Evolutionary conservation across 2,329 filamentous ascomycete species (phyloP), one percentile per base, ranked within the genome.

Genomic region (Lecanosticta acicola): DNA sequence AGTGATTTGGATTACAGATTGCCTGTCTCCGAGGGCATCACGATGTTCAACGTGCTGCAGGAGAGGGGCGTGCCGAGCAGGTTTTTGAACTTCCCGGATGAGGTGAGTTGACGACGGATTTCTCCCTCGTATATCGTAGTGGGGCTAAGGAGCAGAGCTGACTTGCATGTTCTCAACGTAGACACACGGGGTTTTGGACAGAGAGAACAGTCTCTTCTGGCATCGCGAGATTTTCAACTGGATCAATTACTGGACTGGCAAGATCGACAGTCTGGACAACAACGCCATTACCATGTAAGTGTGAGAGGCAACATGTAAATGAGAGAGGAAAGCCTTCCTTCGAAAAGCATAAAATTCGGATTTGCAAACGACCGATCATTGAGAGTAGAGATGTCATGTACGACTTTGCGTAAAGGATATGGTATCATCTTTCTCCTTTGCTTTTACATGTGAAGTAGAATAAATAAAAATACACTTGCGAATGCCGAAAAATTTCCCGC

Each of bases 21-120:
- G 4, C 54, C 56, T 5, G 44, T 57, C 21, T 53, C 50, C 35
- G 52, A 58, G 42, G 56, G 56, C 16, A 38, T 57, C 19, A 44
- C 52, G 9, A 51, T 58, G 50, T 57, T 57, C 45, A 58, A 55
- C 40, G 54, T 42, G 9, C 44, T 58, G 24, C 56, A 58, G 49
- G 41, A 43, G 2, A 16, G 49, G 2, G 54, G 56, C 29, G 52
- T 58, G 7, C 50, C 54, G 4, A 53, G 46, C 13, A 46, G 56
- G 14, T 58, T 57, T 29, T 48, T 57, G 36, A 50, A 35, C 41
- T 53, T 50, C n/a, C 49, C 51, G 1, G 54, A 51, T 34, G 49
- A 51, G 38, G 35, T 37, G 35, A 37, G 35, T 37, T 7, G 16
- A n/a, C n/a, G 26, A 32, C n/a, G 26, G 26, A 32, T 9, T 32